Evolutionary conservation across 2,329 filamentous ascomycete genomes (phyloP).

Genomic region (Microascus cirrosus): DNA sequence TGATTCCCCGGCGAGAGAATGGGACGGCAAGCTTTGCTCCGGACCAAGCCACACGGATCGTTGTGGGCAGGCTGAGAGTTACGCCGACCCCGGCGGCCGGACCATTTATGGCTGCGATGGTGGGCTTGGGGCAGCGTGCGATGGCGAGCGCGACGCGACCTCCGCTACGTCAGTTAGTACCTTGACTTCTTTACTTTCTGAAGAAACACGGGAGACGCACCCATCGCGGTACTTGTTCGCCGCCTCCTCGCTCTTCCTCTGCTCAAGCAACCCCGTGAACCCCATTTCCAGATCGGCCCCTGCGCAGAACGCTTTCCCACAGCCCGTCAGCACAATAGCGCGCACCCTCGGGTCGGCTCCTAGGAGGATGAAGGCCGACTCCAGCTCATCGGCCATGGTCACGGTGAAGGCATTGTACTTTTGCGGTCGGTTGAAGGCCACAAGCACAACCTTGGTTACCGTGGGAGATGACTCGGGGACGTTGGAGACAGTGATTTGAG

Average conservation of each 20-base stretch:
- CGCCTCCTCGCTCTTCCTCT: slow-evolving; percentile 14
- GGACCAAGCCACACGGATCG: slow-evolving; percentile 54
- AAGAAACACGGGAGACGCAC: background rate
- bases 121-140: slow-evolving; percentile 58
- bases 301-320: slow-evolving; percentile 54
- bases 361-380: slow-evolving; percentile 25
- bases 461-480: slow-evolving; percentile 2
- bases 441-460: slow-evolving; percentile 38
- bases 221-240: slow-evolving; percentile 1
- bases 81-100: slow-evolving; percentile 65
- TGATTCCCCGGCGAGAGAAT: slow-evolving; percentile 51
- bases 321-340: slow-evolving; percentile 52
- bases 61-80: slow-evolving; percentile 64
- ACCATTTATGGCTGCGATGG: slow-evolving; percentile 68
- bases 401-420: slow-evolving; percentile 46
- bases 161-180: background rate
- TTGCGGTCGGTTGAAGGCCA: slow-evolving; percentile 47
- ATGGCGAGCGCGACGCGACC: slow-evolving; percentile 53
- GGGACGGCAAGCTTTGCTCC: slow-evolving; percentile 54
- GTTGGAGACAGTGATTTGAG: slow-evolving; percentile 6
- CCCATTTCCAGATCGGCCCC: slow-evolving; percentile 52
- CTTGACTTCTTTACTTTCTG: background rate
- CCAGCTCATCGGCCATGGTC: slow-evolving; percentile 6
- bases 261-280: slow-evolving; percentile 30
- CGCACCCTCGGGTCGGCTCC: slow-evolving; percentile 48